Evolutionary conservation across 176 grass and related monocot genomes (phyloP).

Genomic region (Stipa capillata): DNA sequence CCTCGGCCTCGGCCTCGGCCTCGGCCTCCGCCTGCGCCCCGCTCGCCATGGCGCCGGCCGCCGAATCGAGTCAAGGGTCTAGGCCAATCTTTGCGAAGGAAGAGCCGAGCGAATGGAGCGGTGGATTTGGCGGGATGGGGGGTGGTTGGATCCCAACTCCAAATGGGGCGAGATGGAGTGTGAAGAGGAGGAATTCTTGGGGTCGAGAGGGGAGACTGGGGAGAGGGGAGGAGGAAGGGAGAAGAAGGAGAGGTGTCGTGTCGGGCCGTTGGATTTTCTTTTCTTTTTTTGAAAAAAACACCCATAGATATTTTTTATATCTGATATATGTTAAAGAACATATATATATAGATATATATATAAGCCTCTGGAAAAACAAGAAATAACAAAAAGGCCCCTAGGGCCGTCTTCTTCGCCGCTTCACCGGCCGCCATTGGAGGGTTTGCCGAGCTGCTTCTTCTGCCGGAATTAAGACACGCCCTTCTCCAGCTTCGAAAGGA

Average conservation of each 20-base stretch:
- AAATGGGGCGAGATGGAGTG: background rate
- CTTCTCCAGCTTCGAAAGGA: too few species aligned
- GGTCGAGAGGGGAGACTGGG: background rate
- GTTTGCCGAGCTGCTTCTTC: too few species aligned
- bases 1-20: constrained; percentile 35
- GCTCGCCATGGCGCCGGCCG: constrained; percentile 29
- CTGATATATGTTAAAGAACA: too few species aligned
- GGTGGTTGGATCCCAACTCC: background rate
- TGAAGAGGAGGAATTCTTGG: background rate
- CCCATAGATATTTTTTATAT: too few species aligned
- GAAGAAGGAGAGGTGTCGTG: background rate
- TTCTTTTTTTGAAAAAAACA: too few species aligned
- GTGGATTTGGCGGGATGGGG: background rate
- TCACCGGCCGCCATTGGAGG: too few species aligned
- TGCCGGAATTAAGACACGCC: too few species aligned
- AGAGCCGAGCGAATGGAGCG: background rate
- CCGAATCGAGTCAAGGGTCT: background rate
- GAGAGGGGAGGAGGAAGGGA: background rate
- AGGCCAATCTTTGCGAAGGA: background rate
- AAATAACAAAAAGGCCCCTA: too few species aligned
- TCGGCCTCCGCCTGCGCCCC: constrained; percentile 14
- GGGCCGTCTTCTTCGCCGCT: too few species aligned
- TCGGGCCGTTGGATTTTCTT: background rate
- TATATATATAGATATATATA: too few species aligned
- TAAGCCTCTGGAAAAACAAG: too few species aligned